A percentile compares a stretch with the other conserved stretches of the same genome.
Evolutionary conservation across 305 asterid genomes (phyloP).

Genomic region (Fraxinus xanthoxyloides): DNA sequence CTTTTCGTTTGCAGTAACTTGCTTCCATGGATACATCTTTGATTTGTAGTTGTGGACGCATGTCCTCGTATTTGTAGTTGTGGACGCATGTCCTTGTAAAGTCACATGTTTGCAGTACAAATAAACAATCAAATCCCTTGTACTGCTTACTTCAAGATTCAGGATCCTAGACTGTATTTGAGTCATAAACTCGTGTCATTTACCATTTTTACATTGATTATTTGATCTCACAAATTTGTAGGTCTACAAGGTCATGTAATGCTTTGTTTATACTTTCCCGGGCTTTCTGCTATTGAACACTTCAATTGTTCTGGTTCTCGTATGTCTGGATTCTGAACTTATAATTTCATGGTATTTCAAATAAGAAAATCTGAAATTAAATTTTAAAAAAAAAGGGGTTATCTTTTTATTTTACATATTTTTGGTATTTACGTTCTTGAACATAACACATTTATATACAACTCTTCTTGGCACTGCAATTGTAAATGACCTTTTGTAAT

Average conservation of each 20-base stretch:
- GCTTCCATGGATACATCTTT: slow-evolving; percentile 9
- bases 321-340: slow-evolving; percentile 7
- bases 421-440: background rate
- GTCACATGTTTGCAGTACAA: background rate
- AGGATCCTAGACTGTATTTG: slow-evolving; percentile 9
- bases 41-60: background rate
- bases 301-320: background rate
- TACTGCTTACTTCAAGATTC: slow-evolving; percentile 1
- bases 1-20: slow-evolving; percentile 8
- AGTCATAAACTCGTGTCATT: background rate
- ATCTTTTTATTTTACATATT: background rate
- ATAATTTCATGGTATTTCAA: background rate
- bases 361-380: background rate
- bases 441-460: background rate
- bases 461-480: background rate
- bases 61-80: background rate
- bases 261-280: background rate
- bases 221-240: background rate
- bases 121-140: slow-evolving; percentile 5
- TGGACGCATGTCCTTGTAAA: background rate
- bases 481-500: background rate
- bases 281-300: background rate
- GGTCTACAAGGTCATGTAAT: slow-evolving; percentile 1
- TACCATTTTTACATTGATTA: background rate
- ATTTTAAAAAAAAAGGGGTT: background rate